These are phyloP conservation scores for Boechera stricta DNA, from an alignment of 345 rosid species.

Conservation along the genomic window DNA sequence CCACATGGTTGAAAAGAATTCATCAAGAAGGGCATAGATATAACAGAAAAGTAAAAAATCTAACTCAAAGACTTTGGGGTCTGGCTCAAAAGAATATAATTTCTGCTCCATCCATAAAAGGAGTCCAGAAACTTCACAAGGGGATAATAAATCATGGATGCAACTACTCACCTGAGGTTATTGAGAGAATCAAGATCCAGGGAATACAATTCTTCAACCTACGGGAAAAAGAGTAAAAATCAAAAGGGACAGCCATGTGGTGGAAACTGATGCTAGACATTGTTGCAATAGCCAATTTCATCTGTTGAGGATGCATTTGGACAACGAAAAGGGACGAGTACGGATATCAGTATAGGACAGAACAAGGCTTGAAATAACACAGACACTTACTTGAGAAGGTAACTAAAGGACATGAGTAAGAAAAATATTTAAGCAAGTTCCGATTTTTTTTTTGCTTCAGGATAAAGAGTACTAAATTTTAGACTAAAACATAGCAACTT, in stretches of 20 bases:
- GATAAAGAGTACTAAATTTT: neutral
- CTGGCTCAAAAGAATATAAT: neutral
- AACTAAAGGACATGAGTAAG: neutral
- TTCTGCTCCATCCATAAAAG: neutral
- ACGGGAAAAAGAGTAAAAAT: conserved; percentile 23
- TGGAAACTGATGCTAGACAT: neutral
- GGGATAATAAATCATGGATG: neutral
- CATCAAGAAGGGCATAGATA: neutral
- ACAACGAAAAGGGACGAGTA: neutral
- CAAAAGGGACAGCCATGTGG: neutral
- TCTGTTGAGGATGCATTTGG: neutral
- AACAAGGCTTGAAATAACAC: neutral
- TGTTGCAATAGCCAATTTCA: neutral
- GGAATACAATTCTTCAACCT: conserved; percentile 98
- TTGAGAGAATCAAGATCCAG: conserved; percentile 88
- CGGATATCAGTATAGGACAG: neutral
- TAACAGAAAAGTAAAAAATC: neutral
- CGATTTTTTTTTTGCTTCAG: neutral
- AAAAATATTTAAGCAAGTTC: neutral
- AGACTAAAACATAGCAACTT: neutral
- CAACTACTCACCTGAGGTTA: conserved; percentile 68
- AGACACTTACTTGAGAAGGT: neutral
- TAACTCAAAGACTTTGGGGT: neutral
- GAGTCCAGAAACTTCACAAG: neutral
- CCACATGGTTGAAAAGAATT: conserved; percentile 22